Conservation (phyloP, 1,139 yeast species). For the Hemisphaericaspora subhashii region DNA sequence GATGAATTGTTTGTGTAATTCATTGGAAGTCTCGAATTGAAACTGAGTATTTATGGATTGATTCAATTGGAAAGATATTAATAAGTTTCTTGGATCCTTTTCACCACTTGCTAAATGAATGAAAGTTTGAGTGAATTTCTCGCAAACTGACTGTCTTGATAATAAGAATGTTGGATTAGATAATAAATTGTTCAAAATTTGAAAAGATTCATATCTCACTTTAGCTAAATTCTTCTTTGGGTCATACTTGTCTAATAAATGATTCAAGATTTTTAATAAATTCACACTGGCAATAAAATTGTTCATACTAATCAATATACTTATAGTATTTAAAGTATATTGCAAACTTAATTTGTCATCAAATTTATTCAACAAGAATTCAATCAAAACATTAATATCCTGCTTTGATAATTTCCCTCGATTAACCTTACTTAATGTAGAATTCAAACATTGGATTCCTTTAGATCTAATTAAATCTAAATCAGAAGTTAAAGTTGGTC, state of each 20-base stretch:
- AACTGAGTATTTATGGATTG: conserved; percentile 47
- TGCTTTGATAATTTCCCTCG: conserved; percentile 48
- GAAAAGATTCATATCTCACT: conserved; percentile 61
- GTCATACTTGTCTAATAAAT: conserved; percentile 49
- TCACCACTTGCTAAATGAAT: conserved; percentile 78
- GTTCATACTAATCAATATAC: conserved; percentile 50
- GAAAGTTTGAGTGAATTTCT: conserved; percentile 54
- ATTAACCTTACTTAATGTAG: conserved; percentile 43
- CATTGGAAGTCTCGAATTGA: conserved; percentile 36
- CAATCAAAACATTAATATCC: conserved; percentile 67
- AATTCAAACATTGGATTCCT: conserved; percentile 61
- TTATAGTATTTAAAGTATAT: conserved; percentile 56
- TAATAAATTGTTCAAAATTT: conserved; percentile 34
- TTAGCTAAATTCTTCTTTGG: conserved; percentile 66
- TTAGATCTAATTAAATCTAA: conserved; percentile 51
- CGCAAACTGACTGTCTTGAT: conserved; percentile 22
- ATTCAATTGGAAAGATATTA: conserved; percentile 67
- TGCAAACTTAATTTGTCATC: conserved; percentile 60
- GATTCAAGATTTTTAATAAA: conserved; percentile 36
- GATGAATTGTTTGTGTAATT: conserved; percentile 35
- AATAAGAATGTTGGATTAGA: conserved; percentile 18
- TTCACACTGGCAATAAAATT: conserved; percentile 35
- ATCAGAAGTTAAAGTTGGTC: conserved; percentile 63
- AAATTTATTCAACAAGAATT: conserved; percentile 63
- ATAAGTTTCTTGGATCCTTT: conserved; percentile 87